Evolutionary conservation across 805 yeast species (phyloP).

Genomic region (Starmerella floris): DNA sequence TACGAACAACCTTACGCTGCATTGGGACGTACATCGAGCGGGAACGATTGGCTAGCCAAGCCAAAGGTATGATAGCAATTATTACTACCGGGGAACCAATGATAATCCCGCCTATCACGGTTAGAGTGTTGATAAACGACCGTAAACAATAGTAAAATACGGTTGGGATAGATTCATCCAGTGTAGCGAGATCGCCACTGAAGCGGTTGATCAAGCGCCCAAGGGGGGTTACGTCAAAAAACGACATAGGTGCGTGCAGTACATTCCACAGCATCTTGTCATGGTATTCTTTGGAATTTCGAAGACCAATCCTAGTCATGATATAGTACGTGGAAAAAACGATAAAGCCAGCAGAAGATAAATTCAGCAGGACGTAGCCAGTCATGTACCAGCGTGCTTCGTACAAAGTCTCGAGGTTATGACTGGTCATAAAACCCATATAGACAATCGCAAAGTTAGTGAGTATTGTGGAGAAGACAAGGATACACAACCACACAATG

Average conservation of each 20-base stretch:
- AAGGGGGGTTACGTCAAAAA: conserved; percentile 65
- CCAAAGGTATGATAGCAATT: conserved; percentile 43
- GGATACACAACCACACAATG: conserved; percentile 27
- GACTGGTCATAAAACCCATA: conserved; percentile 18
- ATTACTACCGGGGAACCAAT: conserved; percentile 59
- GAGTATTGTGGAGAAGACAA: conserved; percentile 24
- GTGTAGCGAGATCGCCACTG: conserved; percentile 64
- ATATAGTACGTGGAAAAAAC: conserved; percentile 34
- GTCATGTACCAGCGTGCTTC: conserved; percentile 43
- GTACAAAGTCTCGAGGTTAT: conserved; percentile 8
- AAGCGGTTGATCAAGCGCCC: conserved; percentile 68
- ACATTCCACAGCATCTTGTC: conserved; percentile 41
- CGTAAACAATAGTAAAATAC: conserved; percentile 41
- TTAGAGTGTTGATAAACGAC: conserved; percentile 39
- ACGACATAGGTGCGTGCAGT: conserved; percentile 61
- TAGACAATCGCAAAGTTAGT: conserved; percentile 16
- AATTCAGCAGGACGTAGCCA: conserved; percentile 44
- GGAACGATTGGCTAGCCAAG: conserved; percentile 46
- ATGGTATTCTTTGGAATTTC: conserved; percentile 32
- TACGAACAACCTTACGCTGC: conserved; percentile 63
- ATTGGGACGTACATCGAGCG: conserved; percentile 55
- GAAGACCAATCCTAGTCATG: conserved; percentile 38
- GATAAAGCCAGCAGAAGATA: neutral
- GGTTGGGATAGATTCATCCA: conserved; percentile 57
- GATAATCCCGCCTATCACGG: conserved; percentile 45